Conservation (phyloP, 2,329 filamentous ascomycete genomes). For the Fusarium lyarnte region DNA sequence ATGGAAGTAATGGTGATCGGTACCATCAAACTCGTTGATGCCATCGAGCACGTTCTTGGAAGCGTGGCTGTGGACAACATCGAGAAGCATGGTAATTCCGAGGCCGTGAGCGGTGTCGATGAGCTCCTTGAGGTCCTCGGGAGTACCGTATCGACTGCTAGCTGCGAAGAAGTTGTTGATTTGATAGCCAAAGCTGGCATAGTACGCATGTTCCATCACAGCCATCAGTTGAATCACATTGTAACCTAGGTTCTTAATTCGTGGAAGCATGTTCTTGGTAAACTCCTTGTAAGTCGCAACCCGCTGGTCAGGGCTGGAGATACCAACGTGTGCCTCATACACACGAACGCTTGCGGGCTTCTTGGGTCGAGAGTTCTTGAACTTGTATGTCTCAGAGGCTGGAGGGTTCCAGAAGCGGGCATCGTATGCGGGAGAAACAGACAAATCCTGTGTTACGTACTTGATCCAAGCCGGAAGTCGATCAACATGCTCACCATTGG, state of each 20-base stretch:
- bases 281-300: constrained; percentile 98
- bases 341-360: constrained; percentile 89
- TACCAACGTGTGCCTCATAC: constrained; percentile 98
- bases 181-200: constrained; percentile 98
- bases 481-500: constrained; percentile 82
- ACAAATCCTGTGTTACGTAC: constrained; percentile 92
- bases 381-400: constrained; percentile 76
- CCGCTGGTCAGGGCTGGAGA: constrained; percentile 87
- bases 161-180: constrained; percentile 99
- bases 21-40: constrained; percentile 94
- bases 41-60: constrained; percentile 98
- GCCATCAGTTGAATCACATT: constrained; percentile 99
- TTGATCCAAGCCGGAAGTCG: constrained; percentile 96
- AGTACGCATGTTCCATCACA: constrained; percentile 99
- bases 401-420: constrained; percentile 98
- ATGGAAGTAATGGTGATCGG: constrained; percentile 96
- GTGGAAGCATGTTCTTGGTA: constrained; percentile 87
- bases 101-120: constrained; percentile 93
- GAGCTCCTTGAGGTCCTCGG: constrained; percentile 95
- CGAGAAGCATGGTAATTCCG: constrained; percentile 89
- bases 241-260: constrained; percentile 91
- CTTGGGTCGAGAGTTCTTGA: constrained; percentile 83
- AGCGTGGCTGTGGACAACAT: constrained; percentile 97
- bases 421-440: constrained; percentile 91
- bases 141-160: constrained; percentile 91